Conservation (phyloP, 2,329 filamentous ascomycete species). For the Tolypocladium ovalisporum region DNA sequence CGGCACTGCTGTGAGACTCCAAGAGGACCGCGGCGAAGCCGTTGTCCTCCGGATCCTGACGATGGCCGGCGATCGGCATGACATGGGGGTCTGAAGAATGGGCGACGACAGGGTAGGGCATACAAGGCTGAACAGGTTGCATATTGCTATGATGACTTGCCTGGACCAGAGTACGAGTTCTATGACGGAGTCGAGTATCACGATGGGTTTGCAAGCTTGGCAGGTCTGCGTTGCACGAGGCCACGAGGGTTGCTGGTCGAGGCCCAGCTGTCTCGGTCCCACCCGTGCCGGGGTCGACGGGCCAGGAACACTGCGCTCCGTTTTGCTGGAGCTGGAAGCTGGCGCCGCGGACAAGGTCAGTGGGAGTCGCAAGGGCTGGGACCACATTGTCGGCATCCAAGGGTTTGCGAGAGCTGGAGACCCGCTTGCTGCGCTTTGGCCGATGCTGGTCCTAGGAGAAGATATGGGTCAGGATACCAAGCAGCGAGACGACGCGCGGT, state of each 20-base stretch:
- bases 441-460: neutral
- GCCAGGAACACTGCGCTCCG: neutral
- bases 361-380: neutral
- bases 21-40: neutral
- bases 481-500: neutral
- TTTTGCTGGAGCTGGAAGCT: neutral
- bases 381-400: neutral
- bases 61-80: constrained; percentile 3
- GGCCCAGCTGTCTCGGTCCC: constrained; percentile 1
- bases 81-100: neutral
- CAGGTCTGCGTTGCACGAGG: neutral
- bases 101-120: neutral
- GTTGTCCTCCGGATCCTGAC: neutral
- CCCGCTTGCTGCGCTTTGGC: neutral
- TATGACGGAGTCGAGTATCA: constrained; percentile 1
- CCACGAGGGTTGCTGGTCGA: neutral
- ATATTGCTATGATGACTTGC: neutral
- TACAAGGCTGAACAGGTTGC: neutral
- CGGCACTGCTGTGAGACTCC: neutral
- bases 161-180: neutral
- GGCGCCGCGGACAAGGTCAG: neutral
- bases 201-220: neutral
- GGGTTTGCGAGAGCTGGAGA: neutral
- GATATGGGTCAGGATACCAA: neutral
- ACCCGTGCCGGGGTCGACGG: constrained; percentile 1